Percentiles rank a stretch among this genome's conserved stretches.
Evolutionary conservation across 192 early-diverging fungal genomes (phyloP).

Genomic region (Spinellus fusiger): DNA sequence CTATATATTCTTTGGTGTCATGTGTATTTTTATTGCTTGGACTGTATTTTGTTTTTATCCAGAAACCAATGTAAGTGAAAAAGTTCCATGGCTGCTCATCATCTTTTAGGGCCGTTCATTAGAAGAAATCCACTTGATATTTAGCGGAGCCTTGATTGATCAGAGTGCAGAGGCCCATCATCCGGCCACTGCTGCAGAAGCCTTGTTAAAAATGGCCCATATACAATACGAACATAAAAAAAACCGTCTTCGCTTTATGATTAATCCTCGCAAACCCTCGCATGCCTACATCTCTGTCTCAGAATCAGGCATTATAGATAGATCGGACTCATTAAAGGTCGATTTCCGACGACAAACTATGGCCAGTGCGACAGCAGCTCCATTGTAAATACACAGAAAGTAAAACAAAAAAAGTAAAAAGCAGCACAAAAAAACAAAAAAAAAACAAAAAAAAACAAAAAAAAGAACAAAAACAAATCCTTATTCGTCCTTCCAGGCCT

Average conservation of each 20-base stretch:
- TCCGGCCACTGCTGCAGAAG: conserved; percentile 26
- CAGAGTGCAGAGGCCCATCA: conserved; percentile 19
- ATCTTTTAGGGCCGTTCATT: conserved; percentile 13
- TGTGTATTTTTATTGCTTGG: conserved; percentile 47
- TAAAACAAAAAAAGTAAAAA: background rate
- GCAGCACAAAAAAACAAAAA: background rate
- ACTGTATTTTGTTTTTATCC: conserved; percentile 63
- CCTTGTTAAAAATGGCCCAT: conserved; percentile 1
- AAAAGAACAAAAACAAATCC: background rate
- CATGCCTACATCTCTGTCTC: too few species aligned
- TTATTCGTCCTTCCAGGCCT: background rate
- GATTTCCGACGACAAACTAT: too few species aligned
- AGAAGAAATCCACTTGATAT: conserved; percentile 26
- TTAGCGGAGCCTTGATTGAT: conserved; percentile 22
- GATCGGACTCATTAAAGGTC: too few species aligned
- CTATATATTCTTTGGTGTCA: conserved; percentile 60
- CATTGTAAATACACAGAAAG: background rate
- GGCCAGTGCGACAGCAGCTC: background rate
- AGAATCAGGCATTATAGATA: too few species aligned
- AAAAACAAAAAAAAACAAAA: background rate
- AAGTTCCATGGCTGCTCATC: background rate
- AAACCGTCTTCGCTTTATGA: too few species aligned
- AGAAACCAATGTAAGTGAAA: conserved; percentile 58
- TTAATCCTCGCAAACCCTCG: too few species aligned
- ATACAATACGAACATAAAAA: background rate